Conservation (phyloP, 352 stramenopile genomes). For the Pythium brassicae region DNA sequence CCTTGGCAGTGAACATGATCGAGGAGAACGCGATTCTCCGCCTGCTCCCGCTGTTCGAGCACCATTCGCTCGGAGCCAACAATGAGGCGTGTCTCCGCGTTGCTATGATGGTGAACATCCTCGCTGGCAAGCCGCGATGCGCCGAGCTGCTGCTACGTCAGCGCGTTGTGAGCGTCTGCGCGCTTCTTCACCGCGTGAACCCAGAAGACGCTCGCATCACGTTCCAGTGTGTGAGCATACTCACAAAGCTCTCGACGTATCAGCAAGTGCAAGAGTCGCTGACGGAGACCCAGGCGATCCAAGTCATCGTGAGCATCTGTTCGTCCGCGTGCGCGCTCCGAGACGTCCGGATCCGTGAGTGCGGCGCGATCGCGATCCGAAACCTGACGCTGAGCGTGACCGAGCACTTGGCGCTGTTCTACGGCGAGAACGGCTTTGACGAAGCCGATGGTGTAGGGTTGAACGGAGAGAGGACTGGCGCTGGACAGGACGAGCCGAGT, state of each 20-base stretch:
- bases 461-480: conserved; percentile 14
- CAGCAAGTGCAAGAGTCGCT: conserved; percentile 57
- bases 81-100: conserved; percentile 39
- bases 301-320: conserved; percentile 61
- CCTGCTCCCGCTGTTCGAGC: conserved; percentile 43
- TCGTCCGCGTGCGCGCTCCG: conserved; percentile 11
- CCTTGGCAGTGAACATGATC: conserved; percentile 48
- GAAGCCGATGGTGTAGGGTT: conserved; percentile 5
- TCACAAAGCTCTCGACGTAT: conserved; percentile 64
- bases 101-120: conserved; percentile 31
- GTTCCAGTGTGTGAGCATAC: conserved; percentile 34
- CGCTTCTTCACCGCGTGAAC: conserved; percentile 44
- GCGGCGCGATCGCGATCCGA: conserved; percentile 50
- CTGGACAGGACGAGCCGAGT: neutral
- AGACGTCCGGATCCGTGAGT: conserved; percentile 41
- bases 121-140: conserved; percentile 47
- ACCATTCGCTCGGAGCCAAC: conserved; percentile 29
- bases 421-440: conserved; percentile 24
- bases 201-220: conserved; percentile 27
- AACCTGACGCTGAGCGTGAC: conserved; percentile 67
- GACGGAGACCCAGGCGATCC: conserved; percentile 53
- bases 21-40: conserved; percentile 43
- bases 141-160: conserved; percentile 42
- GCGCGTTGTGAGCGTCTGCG: conserved; percentile 50
- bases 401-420: conserved; percentile 54